Evolutionary conservation across 2,329 filamentous ascomycete species (phyloP).

Genomic region (Microcera coccophila): DNA sequence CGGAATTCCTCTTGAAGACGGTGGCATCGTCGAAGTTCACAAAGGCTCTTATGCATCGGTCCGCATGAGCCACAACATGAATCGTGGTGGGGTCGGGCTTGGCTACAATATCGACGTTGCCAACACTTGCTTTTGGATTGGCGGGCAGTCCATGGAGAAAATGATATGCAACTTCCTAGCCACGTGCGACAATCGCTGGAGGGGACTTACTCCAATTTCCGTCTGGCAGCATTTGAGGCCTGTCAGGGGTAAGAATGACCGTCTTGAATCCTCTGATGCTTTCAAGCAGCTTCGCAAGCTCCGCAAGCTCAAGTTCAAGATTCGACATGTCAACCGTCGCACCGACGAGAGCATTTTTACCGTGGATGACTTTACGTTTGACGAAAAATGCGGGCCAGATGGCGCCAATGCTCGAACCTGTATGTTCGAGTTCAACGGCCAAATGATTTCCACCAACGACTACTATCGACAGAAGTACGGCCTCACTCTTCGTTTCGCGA

Average conservation of each 20-base stretch:
- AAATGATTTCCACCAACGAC: constrained; percentile 46
- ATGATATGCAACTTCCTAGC: constrained; percentile 35
- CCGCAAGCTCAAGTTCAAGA: constrained; percentile 52
- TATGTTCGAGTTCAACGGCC: constrained; percentile 51
- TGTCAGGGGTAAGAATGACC: constrained; percentile 20
- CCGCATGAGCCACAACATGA: constrained; percentile 58
- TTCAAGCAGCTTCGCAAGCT: constrained; percentile 55
- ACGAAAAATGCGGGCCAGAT: constrained; percentile 38
- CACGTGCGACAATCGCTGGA: constrained; percentile 29
- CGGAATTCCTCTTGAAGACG: constrained; percentile 52
- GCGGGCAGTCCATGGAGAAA: constrained; percentile 35
- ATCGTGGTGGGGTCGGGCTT: constrained; percentile 56
- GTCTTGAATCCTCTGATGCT: constrained; percentile 42
- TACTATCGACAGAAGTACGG: constrained; percentile 58
- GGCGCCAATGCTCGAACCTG: constrained; percentile 51
- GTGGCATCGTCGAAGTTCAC: constrained; percentile 64
- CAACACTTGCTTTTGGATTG: constrained; percentile 82
- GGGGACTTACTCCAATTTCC: constrained; percentile 20
- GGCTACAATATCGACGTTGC: constrained; percentile 87
- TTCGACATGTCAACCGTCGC: constrained; percentile 47
- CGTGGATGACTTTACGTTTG: constrained; percentile 49
- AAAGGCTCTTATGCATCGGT: constrained; percentile 89
- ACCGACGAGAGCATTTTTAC: constrained; percentile 48
- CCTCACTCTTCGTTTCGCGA: constrained; percentile 41
- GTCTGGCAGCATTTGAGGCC: constrained; percentile 36